Evolutionary conservation across 768 basidiomycete genomes (phyloP).

Genomic region (Pulveroboletus sp.): DNA sequence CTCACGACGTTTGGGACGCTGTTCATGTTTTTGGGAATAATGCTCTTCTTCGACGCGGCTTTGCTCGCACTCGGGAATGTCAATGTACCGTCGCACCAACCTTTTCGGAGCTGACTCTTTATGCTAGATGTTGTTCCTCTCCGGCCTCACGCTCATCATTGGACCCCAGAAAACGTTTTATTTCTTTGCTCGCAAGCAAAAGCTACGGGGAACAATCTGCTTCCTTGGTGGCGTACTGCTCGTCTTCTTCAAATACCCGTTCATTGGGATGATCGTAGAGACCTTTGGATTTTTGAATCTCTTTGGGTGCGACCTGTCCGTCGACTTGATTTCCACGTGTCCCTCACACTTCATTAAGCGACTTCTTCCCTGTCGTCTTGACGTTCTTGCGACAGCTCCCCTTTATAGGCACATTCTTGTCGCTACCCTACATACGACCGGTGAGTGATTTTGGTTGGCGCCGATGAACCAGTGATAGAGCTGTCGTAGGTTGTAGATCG

Average conservation of each 20-base stretch:
- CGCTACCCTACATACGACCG: conserved; percentile 81
- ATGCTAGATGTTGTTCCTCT: conserved; percentile 80
- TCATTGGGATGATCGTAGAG: conserved; percentile 90
- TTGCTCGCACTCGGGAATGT: conserved; percentile 97
- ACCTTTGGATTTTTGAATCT: conserved; percentile 96
- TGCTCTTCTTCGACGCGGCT: conserved; percentile 96
- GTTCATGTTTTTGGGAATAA: conserved; percentile 95
- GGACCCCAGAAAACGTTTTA: conserved; percentile 96
- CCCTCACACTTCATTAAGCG: conserved; percentile 48
- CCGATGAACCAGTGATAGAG: conserved; percentile 4
- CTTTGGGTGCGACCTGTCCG: conserved; percentile 66
- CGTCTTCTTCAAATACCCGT: conserved; percentile 95
- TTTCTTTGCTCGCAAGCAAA: conserved; percentile 96
- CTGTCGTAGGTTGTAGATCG: conserved; percentile 66
- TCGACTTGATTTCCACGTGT: not conserved
- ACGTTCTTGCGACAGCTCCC: conserved; percentile 96
- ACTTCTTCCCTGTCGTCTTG: conserved; percentile 98
- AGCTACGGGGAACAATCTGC: conserved; percentile 84
- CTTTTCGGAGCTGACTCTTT: not conserved
- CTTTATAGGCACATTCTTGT: conserved; percentile 82
- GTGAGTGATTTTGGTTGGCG: conserved; percentile 43
- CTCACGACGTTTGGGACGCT: conserved; percentile 92
- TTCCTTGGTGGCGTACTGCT: conserved; percentile 89
- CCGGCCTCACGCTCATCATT: conserved; percentile 94
- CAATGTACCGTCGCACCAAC: conserved; percentile 23